These are phyloP conservation scores for Arachis monticola DNA, from an alignment of 331 rosid genomes.

Conservation along the genomic window DNA sequence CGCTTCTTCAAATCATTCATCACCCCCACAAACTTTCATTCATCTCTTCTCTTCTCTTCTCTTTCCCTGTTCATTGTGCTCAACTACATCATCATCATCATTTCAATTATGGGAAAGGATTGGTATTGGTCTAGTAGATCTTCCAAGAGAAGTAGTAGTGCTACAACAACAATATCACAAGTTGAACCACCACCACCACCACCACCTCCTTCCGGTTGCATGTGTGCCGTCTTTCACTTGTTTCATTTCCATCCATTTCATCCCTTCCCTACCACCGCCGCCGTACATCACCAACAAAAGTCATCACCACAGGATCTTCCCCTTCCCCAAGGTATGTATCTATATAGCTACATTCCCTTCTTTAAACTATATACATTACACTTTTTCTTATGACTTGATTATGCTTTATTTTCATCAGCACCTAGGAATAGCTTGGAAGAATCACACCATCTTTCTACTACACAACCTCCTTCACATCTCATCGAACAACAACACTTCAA, in stretches of 20 bases:
- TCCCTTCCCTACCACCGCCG: constrained; percentile 43
- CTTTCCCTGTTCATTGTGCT: constrained; percentile 14
- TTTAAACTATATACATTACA: background rate
- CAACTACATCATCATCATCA: background rate
- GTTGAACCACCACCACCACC: constrained; percentile 21
- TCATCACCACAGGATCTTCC: constrained; percentile 32
- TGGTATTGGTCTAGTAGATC: constrained; percentile 59
- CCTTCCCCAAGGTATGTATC: background rate
- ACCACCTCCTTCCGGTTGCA: constrained; percentile 64
- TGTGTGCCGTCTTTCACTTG: constrained; percentile 71
- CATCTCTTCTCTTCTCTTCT: background rate
- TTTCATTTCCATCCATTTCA: constrained; percentile 75
- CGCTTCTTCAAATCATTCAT: constrained; percentile 41
- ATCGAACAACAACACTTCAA: constrained; percentile 51
- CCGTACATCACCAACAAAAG: constrained; percentile 44
- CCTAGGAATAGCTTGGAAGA: constrained; percentile 86
- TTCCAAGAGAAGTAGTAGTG: constrained; percentile 48
- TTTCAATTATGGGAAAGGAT: constrained; percentile 63
- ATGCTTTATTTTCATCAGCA: constrained; percentile 53
- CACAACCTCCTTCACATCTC: constrained; percentile 41
- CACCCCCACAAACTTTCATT: constrained; percentile 17
- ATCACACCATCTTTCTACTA: constrained; percentile 47
- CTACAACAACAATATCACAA: no score
- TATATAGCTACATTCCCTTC: background rate
- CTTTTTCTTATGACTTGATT: background rate